Evolutionary conservation across 108 stramenopile genomes (phyloP), one percentile per base, ranked within the genome.

Genomic region (Epipyxis sp.): DNA sequence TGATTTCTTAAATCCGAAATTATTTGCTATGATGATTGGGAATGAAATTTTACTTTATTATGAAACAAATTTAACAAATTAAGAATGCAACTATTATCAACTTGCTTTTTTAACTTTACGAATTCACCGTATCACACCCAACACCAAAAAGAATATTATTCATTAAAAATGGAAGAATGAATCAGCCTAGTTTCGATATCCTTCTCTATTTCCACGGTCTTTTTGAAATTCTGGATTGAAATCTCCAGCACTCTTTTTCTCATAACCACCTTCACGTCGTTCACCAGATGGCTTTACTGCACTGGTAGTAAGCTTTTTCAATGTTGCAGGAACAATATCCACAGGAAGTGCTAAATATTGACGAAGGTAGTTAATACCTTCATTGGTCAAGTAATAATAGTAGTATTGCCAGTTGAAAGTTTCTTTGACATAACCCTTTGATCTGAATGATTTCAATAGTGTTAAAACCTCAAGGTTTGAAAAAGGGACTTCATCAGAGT

Each of bases 381-480:
- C 71, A 57, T 13, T 10, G 34, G 71, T 74, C n/a, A 74, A 32
- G 50, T 6, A 10, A 39, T 74, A 74, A 32, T 74, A 74, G 71
- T 74, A 74, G 71, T 74, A 74, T 25, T 37, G 25, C 71, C 71
- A 74, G 35, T 27, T 34, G 71, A 74, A 74, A 32, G 71, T 74
- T 42, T 74, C 71, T 27, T 13, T 74, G 50, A 57, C 50, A 10
- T 30, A 74, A 20, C 71, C 71, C 34, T 32, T 74, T 13, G 71
- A 74, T 27, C 27, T 74, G 32, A 74, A 74, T 10, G 71, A 74
- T 3, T 32, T 6, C 13, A 74, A 10, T 3, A 74, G 35, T 16
- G 41, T 30, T 6, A 74, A 6, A 30, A 74, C 71, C 71, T 74
- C 71, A 10, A 74, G 35, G 71, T 74, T 74, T 13, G 37, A 6